phyloP scores from a whole-genome alignment of 2,329 filamentous ascomycete genomes.

The Periconia macrospinosa region DNA sequence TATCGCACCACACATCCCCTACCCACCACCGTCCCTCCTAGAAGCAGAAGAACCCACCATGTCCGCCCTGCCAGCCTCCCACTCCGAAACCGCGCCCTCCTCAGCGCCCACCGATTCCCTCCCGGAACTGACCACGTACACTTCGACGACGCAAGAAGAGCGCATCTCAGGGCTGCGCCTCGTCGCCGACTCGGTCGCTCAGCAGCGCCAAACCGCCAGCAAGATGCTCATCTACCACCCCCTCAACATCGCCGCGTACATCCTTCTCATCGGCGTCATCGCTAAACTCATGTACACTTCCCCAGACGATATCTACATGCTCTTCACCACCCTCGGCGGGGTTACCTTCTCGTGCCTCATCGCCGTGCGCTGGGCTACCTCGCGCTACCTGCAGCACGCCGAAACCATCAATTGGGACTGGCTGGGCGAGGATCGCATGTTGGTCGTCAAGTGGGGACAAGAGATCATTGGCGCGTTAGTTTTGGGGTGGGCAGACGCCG shows the following conservation, averaged over 20 bases:
- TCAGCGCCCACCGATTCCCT: constrained; percentile 32
- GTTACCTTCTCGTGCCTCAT: constrained; percentile 66
- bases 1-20: constrained; percentile 38
- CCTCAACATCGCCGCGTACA: constrained; percentile 39
- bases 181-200: constrained; percentile 78
- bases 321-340: constrained; percentile 62
- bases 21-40: constrained; percentile 7
- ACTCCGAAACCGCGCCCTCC: constrained; percentile 31
- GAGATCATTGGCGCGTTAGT: constrained; percentile 73
- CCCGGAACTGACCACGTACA: constrained; percentile 65
- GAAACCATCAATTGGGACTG: constrained; percentile 65
- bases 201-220: constrained; percentile 73
- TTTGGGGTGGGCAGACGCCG: constrained; percentile 62
- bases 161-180: constrained; percentile 70
- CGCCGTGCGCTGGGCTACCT: constrained; percentile 61
- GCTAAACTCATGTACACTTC: constrained; percentile 45
- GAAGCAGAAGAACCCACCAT: not conserved
- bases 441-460: constrained; percentile 69
- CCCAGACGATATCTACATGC: constrained; percentile 55
- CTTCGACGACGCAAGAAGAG: constrained; percentile 56
- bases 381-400: constrained; percentile 65
- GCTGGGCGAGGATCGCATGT: constrained; percentile 53
- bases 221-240: constrained; percentile 54
- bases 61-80: constrained; percentile 1
- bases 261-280: constrained; percentile 44